Conservation (phyloP, 192 early-diverging fungal species). For the Piromyces finnis region DNA sequence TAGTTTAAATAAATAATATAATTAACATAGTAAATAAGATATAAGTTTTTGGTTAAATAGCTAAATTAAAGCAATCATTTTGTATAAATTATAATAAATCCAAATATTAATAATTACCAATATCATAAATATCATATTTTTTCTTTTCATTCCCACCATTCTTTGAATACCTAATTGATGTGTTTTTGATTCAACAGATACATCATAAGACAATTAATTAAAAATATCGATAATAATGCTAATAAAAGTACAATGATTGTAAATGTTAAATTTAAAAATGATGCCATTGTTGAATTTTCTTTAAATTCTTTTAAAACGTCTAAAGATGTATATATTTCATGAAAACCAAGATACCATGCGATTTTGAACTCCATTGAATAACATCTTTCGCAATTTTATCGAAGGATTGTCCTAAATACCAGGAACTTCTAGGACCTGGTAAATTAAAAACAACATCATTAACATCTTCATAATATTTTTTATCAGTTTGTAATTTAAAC, state of each 20-base stretch:
- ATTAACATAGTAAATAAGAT: too few relatives aligned
- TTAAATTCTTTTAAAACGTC: not conserved
- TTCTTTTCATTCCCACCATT: constrained; percentile 10
- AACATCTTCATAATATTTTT: not conserved
- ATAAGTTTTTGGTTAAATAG: too few relatives aligned
- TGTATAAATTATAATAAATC: too few relatives aligned
- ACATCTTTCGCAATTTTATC: constrained; percentile 1
- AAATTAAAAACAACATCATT: not conserved
- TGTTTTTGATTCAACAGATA: constrained; percentile 12
- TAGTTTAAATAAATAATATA: too few relatives aligned
- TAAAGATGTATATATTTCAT: not conserved
- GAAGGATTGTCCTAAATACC: not conserved
- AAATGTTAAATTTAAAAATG: constrained; percentile 9
- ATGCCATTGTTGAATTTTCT: constrained; percentile 2
- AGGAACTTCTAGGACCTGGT: not conserved
- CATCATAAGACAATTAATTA: constrained; percentile 14
- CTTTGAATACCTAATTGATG: constrained; percentile 11
- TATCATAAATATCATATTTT: not conserved
- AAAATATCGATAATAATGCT: constrained; percentile 8
- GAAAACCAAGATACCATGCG: constrained; percentile 5
- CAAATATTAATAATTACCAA: not conserved
- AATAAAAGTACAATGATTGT: constrained; percentile 9
- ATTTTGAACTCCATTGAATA: constrained; percentile 4
- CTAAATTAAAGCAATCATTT: too few relatives aligned
- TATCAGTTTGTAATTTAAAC: not conserved